Base-by-base conservation (phyloP, 2,329 filamentous ascomycete genomes). In the Colletotrichum cereale region DNA sequence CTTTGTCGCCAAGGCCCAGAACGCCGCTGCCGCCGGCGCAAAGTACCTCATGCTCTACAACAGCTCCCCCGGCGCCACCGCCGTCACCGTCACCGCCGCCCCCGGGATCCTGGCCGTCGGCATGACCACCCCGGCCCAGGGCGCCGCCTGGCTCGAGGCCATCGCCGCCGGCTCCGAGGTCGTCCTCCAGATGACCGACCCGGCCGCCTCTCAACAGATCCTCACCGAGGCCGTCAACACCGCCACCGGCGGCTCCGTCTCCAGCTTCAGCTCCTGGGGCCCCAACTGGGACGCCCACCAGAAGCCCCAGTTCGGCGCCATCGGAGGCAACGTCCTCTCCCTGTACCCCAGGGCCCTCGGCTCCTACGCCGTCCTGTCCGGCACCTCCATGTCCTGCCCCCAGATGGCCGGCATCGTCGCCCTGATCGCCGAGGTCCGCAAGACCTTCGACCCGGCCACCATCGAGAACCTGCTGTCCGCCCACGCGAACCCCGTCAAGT, bases 21-120 rank as follows among this genome's bases (percentile, higher is more conserved):
- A 89, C 69, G 86, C 87, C 5, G 85, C 81, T 2, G 84, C 82
- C 8, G 83, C 84, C 60, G 90, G 90, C 14, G 90, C 88, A 61
- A 85, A 87, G 76, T 90, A 91, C 73, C 79, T 92, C 65, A 79
- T 92, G 74, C 82, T 90, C 75, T 92, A 91, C 79, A 91, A 91
- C 82, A 89, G 87, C 73, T 79, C 78, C 5, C 73, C 75, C 8
- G 82, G 80, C 18, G 80, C 83, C 3, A 73, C 76, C 5, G 72
- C 75, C 10, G 80, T 83, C 14, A 78, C 82, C 47, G 79, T 82
- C 3, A 73, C 76, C 0, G 38, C 55, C 1, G 81, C 81, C 1
- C 50, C 76, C 0, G 77, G 77, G 2, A 76, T 86, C 53, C 47
- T 76, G 14, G 85, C 78, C 16, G 77, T 80, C 0, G 84, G 79